These are phyloP conservation scores for Neurospora sp. DNA, from an alignment of 2,329 filamentous ascomycete genomes.

Conservation along the genomic window DNA sequence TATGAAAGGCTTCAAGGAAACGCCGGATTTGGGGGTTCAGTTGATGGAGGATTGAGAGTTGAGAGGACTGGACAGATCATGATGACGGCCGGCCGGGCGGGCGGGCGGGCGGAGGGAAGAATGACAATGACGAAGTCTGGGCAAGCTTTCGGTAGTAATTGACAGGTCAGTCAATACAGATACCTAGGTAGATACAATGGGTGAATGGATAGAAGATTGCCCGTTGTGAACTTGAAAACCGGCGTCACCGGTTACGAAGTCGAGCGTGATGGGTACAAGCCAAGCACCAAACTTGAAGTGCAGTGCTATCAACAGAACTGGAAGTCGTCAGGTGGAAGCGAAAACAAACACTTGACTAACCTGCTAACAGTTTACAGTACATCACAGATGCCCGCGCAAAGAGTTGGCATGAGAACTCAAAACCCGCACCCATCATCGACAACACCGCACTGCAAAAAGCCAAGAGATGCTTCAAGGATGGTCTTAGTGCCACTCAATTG, in stretches of 20 bases:
- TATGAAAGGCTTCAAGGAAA: neutral
- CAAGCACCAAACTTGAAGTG: too few species aligned
- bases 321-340: neutral
- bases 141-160: neutral
- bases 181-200: neutral
- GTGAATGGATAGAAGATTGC: neutral
- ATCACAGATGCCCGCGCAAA: neutral
- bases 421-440: neutral
- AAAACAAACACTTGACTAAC: neutral
- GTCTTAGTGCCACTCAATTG: neutral
- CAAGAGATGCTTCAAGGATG: neutral
- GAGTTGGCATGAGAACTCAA: neutral
- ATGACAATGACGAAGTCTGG: neutral
- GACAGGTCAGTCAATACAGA: neutral
- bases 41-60: neutral
- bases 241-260: neutral
- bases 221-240: neutral
- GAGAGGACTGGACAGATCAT: neutral
- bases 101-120: neutral
- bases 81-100: neutral
- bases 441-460: neutral
- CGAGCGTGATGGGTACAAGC: neutral
- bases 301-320: neutral
- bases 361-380: neutral
- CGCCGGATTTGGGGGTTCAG: neutral